Evolutionary conservation across 2,329 filamentous ascomycete genomes (phyloP), one percentile per base, ranked within the genome.

Genomic region (Penicillium psychrosexuale): DNA sequence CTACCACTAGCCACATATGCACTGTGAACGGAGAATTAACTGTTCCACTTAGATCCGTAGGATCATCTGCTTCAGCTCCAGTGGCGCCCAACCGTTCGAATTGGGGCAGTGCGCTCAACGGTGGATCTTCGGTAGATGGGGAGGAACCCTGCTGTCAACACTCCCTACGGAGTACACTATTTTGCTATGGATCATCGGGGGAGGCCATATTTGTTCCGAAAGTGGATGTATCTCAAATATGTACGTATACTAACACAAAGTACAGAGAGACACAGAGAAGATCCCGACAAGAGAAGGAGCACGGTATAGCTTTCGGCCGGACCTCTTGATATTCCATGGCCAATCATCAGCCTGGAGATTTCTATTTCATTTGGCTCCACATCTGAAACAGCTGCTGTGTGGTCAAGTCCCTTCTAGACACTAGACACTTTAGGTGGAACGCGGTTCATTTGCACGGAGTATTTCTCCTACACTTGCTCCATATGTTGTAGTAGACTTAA

Each of bases 61-160:
- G 36, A 50, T 49, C 43, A 49, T 34, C 19, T 24, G 12, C 33
- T 39, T 31, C 44, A 38, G 34, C 47, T 59, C 52, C 53, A 57
- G 60, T 56, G 58, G 56, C 58, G 56, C 56, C 47, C 56, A 56
- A 58, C 53, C 53, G 58, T 58, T 58, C 44, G 51, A 51, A 39
- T 39, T 36, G 47, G 54, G 9, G 38, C 50, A 56, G 51, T 62
- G 51, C 47, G 24, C 24, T 33, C 53, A 45, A 42, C 22, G 22
- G 60, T 57, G 59, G 61, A 58, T 60, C 61, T 50, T 58, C 45
- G 47, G 54, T 58, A 55, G 55, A 61, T 45, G 43, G 3, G 3
- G 17, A 45, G 17, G 61, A 63, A 63, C 61, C 46, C 59, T 33
- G 49, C 58, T 56, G 59, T 55, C 59, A 59, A 13, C 47, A 22